Conservation (phyloP, 176 grass and related monocot species). For the Canna indica region DNA sequence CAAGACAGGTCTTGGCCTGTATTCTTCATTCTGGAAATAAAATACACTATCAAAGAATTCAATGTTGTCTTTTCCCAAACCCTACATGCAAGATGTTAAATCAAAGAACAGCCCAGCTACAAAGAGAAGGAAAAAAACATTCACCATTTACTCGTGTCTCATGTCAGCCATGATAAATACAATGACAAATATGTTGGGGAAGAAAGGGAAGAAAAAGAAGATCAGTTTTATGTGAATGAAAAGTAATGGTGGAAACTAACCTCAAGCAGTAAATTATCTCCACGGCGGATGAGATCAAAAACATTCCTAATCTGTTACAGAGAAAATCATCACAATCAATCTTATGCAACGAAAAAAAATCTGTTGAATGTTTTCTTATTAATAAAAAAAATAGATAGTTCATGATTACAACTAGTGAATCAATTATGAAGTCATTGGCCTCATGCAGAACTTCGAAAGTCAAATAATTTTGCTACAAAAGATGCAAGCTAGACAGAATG, state of each 20-base stretch:
- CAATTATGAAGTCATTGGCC: no score
- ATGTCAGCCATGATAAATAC: not conserved
- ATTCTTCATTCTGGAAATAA: no score
- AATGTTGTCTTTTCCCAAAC: not conserved
- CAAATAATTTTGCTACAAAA: no score
- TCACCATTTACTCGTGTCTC: not conserved
- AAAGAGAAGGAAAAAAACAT: not conserved
- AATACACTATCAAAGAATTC: not conserved
- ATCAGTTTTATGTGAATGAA: not conserved
- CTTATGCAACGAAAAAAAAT: not conserved
- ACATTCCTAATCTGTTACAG: slow-evolving; percentile 7
- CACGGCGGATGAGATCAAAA: slow-evolving; percentile 12
- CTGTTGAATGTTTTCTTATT: not conserved
- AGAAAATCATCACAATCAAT: not conserved
- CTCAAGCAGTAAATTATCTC: slow-evolving; percentile 9
- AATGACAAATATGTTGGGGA: not conserved
- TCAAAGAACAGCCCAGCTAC: not conserved
- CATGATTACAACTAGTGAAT: not conserved
- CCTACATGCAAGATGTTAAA: not conserved
- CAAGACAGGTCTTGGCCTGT: no score
- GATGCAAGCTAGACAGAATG: no score
- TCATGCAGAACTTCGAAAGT: no score
- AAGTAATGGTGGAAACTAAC: not conserved
- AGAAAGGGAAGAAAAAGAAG: not conserved
- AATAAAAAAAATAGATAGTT: not conserved